Base-by-base conservation (phyloP, 768 basidiomycete genomes). In the Panus rudis region DNA sequence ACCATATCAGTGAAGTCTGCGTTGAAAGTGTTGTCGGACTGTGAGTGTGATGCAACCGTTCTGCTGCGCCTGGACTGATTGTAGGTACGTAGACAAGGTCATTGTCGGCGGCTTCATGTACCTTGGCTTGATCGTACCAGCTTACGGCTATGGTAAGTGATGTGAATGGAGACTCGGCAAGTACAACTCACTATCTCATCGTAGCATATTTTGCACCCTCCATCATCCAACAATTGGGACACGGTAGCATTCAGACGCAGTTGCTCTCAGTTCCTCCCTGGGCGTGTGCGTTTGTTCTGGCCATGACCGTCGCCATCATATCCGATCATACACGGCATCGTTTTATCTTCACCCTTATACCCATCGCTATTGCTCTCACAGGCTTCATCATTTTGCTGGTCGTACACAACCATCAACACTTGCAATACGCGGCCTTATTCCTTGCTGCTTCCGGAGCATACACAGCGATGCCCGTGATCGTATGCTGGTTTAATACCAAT, bases 71-170 rank as follows among this genome's bases (percentile, higher is more conserved):
- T 39, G 25, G 38, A 45, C 22, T 24, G 22, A 17, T 8, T 17
- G 20, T 25, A 11, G 37, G 10, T 33, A 16, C 4, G 28, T 37
- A 61, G 59, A 45, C 47, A 57, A 54, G 37, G 51, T 59, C 45
- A 46, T 61, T 26, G 44, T 53, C 16, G 57, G 55, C 22, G 59
- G 57, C n/a, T 59, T 61, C 45, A 61, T 61, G 57, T 61, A 61
- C 50, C 51, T 61, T 42, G 57, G 57, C 6, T 51, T 61, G 38
- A 48, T 61, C 27, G 54, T 57, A 5, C 54, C 57, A 13, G 59
- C 55, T 3, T 61, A 60, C 42, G 40, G 54, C 22, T 60, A 60
- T 35, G 56, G 58, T 60, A 37, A 32, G 55, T 37, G 14, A n/a
- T 32, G 10, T 39, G 3, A 13, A 42, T 39, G 4, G 17, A 17